phyloP scores from a whole-genome alignment of 331 rosid species.

The Phaseolus coccineus region DNA sequence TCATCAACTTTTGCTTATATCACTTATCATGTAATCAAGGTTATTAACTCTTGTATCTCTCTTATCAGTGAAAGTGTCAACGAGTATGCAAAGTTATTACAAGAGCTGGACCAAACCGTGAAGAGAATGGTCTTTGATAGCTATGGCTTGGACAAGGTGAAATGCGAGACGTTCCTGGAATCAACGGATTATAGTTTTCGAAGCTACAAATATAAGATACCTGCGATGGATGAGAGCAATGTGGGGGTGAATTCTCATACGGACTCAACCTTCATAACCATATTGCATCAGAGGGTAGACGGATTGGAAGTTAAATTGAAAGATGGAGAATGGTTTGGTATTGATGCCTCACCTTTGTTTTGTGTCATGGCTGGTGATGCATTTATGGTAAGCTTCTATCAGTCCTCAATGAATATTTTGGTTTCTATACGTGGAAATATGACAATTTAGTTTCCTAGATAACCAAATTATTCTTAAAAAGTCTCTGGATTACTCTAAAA shows the following conservation, averaged over 20 bases:
- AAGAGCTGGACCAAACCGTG: slow-evolving; percentile 46
- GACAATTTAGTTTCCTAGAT: too few species aligned
- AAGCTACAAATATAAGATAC: slow-evolving; percentile 40
- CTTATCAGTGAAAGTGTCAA: slow-evolving; percentile 38
- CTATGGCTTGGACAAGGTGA: slow-evolving; percentile 38
- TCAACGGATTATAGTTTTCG: slow-evolving; percentile 42
- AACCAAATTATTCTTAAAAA: too few species aligned
- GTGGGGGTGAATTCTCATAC: slow-evolving; percentile 41
- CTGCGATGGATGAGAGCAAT: slow-evolving; percentile 17
- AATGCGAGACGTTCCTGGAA: slow-evolving; percentile 37
- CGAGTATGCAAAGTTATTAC: slow-evolving; percentile 38
- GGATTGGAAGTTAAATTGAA: slow-evolving; percentile 49
- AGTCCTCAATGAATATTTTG: too few species aligned
- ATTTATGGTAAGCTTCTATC: slow-evolving; percentile 10
- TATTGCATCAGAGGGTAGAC: slow-evolving; percentile 38
- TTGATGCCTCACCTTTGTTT: slow-evolving; percentile 45
- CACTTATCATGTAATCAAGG: too few species aligned
- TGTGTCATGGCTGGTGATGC: slow-evolving; percentile 46
- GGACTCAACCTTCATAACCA: slow-evolving; percentile 46
- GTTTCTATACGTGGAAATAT: too few species aligned
- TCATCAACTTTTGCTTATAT: background rate
- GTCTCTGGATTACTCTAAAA: too few species aligned
- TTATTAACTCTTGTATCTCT: background rate
- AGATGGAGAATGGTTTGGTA: slow-evolving; percentile 45
- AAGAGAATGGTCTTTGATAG: slow-evolving; percentile 52